phyloP scores from a whole-genome alignment of 805 yeast species.

The Kodamaea neixiangensis region DNA sequence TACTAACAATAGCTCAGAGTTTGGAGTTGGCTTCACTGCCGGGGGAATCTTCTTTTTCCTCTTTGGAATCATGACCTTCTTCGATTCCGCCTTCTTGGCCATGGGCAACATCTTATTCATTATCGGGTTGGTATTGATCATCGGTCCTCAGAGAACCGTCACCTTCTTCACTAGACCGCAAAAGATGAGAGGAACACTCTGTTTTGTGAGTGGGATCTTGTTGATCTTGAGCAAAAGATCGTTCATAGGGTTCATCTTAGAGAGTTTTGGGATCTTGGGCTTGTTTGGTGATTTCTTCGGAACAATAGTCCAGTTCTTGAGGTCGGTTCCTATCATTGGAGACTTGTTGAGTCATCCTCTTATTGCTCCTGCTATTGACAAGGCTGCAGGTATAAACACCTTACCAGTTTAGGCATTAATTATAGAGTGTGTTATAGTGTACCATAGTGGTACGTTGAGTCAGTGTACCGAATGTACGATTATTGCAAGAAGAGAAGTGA shows the following conservation, averaged over 20 bases:
- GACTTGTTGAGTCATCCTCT: slow-evolving; percentile 78
- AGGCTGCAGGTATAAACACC: slow-evolving; percentile 44
- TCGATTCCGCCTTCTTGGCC: slow-evolving; percentile 86
- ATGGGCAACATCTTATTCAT: slow-evolving; percentile 82
- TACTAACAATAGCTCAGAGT: slow-evolving; percentile 51
- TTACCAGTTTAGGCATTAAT: slow-evolving; percentile 32
- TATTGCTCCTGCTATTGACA: slow-evolving; percentile 67
- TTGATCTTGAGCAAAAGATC: slow-evolving; percentile 76
- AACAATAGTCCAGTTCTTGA: slow-evolving; percentile 79
- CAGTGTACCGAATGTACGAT: not conserved
- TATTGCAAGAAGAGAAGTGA: no score
- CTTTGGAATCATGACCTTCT: slow-evolving; percentile 80
- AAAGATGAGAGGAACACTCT: slow-evolving; percentile 83
- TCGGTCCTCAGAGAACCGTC: slow-evolving; percentile 83
- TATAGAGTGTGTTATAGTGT: slow-evolving; percentile 4
- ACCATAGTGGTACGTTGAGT: not conserved
- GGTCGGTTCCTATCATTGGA: slow-evolving; percentile 88
- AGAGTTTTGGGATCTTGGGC: slow-evolving; percentile 85
- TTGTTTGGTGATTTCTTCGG: slow-evolving; percentile 93
- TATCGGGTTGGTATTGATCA: slow-evolving; percentile 80
- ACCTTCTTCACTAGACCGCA: slow-evolving; percentile 84
- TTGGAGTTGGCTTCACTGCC: slow-evolving; percentile 91
- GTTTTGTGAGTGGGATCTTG: slow-evolving; percentile 73
- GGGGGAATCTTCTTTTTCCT: slow-evolving; percentile 78
- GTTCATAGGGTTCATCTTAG: slow-evolving; percentile 81